These are phyloP conservation scores for Eucalyptus sp. DNA, from an alignment of 345 rosid species.

Conservation along the genomic window DNA sequence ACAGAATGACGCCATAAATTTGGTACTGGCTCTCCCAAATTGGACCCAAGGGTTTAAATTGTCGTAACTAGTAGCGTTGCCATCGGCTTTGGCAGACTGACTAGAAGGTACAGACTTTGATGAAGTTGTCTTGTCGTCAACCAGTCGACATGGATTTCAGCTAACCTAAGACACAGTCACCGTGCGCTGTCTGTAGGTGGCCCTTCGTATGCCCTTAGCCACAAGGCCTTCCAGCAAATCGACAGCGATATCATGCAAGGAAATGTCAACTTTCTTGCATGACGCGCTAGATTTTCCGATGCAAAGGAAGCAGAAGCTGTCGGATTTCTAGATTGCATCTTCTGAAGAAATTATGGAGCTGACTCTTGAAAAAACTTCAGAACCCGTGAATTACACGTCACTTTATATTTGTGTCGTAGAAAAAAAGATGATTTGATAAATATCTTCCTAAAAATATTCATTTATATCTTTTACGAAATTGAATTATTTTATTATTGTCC, in stretches of 20 bases:
- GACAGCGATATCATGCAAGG: not conserved
- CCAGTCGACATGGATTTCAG: not conserved
- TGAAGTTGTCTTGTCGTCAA: not conserved
- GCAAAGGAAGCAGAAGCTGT: not conserved
- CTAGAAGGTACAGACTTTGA: not conserved
- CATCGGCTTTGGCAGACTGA: not conserved
- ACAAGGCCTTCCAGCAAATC: not conserved
- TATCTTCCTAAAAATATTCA: too few species aligned
- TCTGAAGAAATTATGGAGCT: not conserved
- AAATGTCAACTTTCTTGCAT: not conserved
- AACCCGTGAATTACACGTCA: not conserved
- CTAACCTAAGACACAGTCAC: not conserved
- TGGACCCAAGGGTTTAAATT: not conserved
- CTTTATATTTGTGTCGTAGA: not conserved
- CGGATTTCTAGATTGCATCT: not conserved
- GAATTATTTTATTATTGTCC: not conserved
- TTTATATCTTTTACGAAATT: too few species aligned
- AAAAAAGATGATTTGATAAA: not conserved
- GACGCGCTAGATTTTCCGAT: not conserved
- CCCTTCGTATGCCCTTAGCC: not conserved
- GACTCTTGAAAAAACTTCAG: not conserved
- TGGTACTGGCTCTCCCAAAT: not conserved
- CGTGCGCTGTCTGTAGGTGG: not conserved
- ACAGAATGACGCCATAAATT: not conserved
- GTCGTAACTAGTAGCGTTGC: not conserved